Base-by-base conservation (phyloP, 768 basidiomycete species). In the Boletus pseudopeckii region DNA sequence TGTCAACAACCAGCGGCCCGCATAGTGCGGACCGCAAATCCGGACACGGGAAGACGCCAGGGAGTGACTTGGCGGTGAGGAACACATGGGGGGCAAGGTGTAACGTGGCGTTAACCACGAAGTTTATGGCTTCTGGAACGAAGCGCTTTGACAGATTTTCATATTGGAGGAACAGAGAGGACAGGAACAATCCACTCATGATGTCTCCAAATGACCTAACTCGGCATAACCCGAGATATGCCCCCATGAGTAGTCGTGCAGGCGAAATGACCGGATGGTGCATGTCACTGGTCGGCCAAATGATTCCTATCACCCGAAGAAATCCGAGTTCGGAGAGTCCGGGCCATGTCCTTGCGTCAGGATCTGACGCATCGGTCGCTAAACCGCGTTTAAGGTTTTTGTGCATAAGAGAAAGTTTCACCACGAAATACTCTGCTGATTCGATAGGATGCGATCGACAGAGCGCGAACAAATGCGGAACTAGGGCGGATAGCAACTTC, bases 241-340 rank as follows among this genome's bases (percentile, higher is more conserved):
- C 86, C 1, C 90, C 92, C 76, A 97, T 90, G 50, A 98, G 80
- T 17, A 98, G 72, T 46, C 92, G 82, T 0, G 94, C 81, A 0
- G 94, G 92, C 0, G 91, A 89, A 18, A 92, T 75, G 43, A 98
- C 93, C 0, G 85, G 82, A 70, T 99, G 95, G 48, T 86, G 87
- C 72, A 96, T 80, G 71, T 99, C 97, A 67, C 92, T 96, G 3
- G 94, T 93, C 4, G 94, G 89, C 95, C 95, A 99, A 34, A 90
- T 74, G 14, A 77, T 73, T 4, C 93, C 93, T 47, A 92, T 80
- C 37, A 94, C 69, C 22, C 94, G 84, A 30, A 98, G 75, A 3
- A 99, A 75, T 0, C 80, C 75, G 18, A 99, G 77, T 68, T 99
- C 97, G 5, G 92, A 73, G 4, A 85, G 69, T 28, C 88, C 87